Evolutionary conservation across 2,329 filamentous ascomycete species (phyloP), one percentile per base, ranked within the genome.

Genomic region (Venturia aucupariae): DNA sequence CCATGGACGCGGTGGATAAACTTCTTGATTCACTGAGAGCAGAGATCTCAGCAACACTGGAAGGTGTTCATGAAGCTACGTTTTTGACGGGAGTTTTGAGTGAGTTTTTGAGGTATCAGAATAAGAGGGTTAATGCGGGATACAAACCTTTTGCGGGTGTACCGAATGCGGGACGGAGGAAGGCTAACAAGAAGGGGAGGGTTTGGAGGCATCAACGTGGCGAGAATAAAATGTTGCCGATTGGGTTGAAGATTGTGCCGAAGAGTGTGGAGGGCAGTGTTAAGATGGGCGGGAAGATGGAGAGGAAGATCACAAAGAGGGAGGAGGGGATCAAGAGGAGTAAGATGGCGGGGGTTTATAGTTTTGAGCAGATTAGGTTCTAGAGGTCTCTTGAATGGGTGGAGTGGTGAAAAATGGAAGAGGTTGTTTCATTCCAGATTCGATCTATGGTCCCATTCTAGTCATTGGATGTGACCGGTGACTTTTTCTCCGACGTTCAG

Each of bases 301-400:
- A 89, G 22, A 85, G 89, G 75, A 77, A 95, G 74, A 85, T 89
- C 72, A 89, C 90, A 77, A 87, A 87, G 73, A 88, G 92, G 27
- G 51, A 57, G 15, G 51, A 57, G 19, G 51, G 51, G 15, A 57
- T 57, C 8, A 35, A 19, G 27, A 57, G 51, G 51, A 57, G 51
- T 57, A 57, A 35, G 30, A 57, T 57, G 51, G 51, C 35, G 67
- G 89, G 89, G 64, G 85, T 87, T 68, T 96, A 97, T 77, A 90
- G 89, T 59, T 82, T 93, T 68, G 91, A 96, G 78, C 85, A 86
- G 75, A 86, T 96, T 69, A 75, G 82, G 62, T 79, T 91, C 70
- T 90, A 57, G 51, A 15, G 1, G n/a, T 38, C 35, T 38, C 7
- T 38, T 10, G n/a, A 48, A 17, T 15, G 39, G 39, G 39, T 42